Evolutionary conservation across 805 yeast genomes (phyloP).

Genomic region (Ogataea trehalophila): DNA sequence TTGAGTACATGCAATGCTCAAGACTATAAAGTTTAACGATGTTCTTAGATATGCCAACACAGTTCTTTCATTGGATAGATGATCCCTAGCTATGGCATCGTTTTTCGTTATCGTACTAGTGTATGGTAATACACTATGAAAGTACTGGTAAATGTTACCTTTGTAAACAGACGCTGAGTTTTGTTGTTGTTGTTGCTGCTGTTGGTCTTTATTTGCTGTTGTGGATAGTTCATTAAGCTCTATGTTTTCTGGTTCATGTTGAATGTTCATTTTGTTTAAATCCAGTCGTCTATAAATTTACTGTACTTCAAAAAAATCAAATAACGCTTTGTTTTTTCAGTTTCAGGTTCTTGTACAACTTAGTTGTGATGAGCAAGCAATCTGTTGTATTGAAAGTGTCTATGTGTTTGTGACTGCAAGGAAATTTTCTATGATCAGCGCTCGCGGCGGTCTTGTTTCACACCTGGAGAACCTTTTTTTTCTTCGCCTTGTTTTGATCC

Average conservation of each 20-base stretch:
- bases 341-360: no score
- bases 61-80: slow-evolving; percentile 60
- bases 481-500: not conserved
- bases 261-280: no score
- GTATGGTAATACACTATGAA: not conserved
- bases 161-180: not conserved
- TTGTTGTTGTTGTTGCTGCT: not conserved
- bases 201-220: not conserved
- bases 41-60: slow-evolving; percentile 58
- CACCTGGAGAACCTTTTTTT: not conserved
- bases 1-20: slow-evolving; percentile 53
- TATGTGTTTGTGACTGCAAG: no score
- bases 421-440: no score
- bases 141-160: not conserved
- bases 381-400: no score
- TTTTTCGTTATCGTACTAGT: slow-evolving; percentile 18
- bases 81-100: slow-evolving; percentile 52
- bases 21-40: slow-evolving; percentile 43
- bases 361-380: no score
- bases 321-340: no score
- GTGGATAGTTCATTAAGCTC: no score
- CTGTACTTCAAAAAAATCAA: no score
- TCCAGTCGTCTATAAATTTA: no score
- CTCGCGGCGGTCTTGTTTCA: not conserved
- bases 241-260: no score